Percentiles rank a stretch among this genome's conserved stretches.
These are phyloP conservation scores for Spizellomyces sp. DNA, from an alignment of 192 early-diverging fungal genomes.

Conservation along the genomic window DNA sequence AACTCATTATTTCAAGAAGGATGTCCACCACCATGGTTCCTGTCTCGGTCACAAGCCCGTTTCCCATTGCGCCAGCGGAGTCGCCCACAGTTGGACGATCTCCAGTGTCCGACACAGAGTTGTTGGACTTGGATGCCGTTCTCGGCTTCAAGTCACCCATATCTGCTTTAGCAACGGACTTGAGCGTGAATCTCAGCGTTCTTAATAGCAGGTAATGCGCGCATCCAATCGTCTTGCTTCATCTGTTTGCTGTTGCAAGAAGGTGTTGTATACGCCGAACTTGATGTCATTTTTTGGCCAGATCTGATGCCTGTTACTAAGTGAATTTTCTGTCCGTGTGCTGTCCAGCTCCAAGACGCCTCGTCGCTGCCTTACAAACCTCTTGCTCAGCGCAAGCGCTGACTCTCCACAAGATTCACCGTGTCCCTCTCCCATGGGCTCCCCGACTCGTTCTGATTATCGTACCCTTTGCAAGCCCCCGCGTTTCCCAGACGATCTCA, in stretches of 20 bases:
- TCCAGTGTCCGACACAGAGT: too few relatives aligned
- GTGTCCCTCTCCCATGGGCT: too few relatives aligned
- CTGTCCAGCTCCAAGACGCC: background rate
- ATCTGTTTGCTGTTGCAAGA: background rate
- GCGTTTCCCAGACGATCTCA: too few relatives aligned
- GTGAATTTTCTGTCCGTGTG: background rate
- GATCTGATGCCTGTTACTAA: background rate
- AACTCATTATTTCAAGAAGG: too few relatives aligned
- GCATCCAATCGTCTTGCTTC: background rate
- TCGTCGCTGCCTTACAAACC: too few relatives aligned
- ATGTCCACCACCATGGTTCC: too few relatives aligned
- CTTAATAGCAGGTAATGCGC: background rate
- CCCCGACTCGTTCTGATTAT: too few relatives aligned
- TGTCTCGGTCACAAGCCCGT: background rate
- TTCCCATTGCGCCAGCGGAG: background rate
- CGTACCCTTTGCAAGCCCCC: too few relatives aligned
- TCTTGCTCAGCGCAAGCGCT: too few relatives aligned
- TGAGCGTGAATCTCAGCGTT: background rate
- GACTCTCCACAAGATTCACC: too few relatives aligned
- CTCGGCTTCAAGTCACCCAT: slow-evolving; percentile 2
- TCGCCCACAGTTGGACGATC: background rate
- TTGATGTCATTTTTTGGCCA: background rate
- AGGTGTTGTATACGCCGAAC: background rate
- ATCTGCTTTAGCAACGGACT: slow-evolving; percentile 6
- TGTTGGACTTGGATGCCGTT: too few relatives aligned